Evolutionary conservation across 805 yeast genomes (phyloP).

Genomic region (Clavispora asparagi): DNA sequence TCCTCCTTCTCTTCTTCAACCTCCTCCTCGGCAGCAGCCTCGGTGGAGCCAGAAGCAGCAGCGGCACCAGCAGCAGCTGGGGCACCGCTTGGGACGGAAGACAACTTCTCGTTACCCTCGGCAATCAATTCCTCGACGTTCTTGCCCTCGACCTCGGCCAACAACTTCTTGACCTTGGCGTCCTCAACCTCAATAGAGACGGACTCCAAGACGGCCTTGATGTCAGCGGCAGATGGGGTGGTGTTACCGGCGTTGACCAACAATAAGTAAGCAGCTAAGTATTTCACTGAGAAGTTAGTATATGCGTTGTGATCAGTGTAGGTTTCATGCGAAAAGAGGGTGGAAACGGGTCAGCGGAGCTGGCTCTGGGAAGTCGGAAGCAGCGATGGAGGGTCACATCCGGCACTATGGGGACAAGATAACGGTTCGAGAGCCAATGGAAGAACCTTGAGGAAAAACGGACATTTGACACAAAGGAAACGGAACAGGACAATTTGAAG

Average conservation of each 20-base stretch:
- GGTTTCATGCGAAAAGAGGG: not conserved
- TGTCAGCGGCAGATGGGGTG: slow-evolving; percentile 39
- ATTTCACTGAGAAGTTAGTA: slow-evolving; percentile 36
- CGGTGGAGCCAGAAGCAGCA: slow-evolving; percentile 22
- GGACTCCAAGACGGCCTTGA: slow-evolving; percentile 36
- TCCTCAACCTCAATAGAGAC: slow-evolving; percentile 34
- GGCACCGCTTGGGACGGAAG: slow-evolving; percentile 31
- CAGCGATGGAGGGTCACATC: too few species aligned
- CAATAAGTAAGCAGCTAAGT: slow-evolving; percentile 45
- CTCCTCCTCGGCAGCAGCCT: slow-evolving; percentile 22
- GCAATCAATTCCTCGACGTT: slow-evolving; percentile 31
- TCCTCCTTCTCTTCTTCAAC: slow-evolving; percentile 23
- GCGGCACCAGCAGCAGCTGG: slow-evolving; percentile 25
- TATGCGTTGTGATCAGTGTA: not conserved
- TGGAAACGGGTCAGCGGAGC: not conserved
- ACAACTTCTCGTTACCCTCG: slow-evolving; percentile 33
- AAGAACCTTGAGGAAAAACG: too few species aligned
- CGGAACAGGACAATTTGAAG: not conserved
- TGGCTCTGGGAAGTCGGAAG: too few species aligned
- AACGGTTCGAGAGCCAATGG: too few species aligned
- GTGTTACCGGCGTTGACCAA: slow-evolving; percentile 44
- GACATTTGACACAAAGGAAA: not conserved
- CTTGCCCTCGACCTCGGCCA: slow-evolving; percentile 34
- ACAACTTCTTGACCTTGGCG: slow-evolving; percentile 29
- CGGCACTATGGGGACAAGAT: too few species aligned